phyloP scores from a whole-genome alignment of 2,329 filamentous ascomycete species.

The Colletotrichum eleusines region DNA sequence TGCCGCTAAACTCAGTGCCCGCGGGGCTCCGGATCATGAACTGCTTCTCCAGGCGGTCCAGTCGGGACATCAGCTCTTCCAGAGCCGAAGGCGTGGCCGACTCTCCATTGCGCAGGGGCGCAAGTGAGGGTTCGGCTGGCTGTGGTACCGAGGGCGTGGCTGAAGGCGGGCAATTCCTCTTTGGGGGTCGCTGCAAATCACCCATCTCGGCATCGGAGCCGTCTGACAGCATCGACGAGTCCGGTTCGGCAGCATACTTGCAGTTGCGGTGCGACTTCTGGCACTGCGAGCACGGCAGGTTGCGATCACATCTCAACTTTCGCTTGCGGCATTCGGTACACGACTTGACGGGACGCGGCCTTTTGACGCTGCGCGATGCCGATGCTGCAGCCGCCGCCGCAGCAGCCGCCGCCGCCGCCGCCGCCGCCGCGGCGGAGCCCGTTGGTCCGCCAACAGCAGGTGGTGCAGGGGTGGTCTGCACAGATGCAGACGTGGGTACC shows the following conservation, averaged over 20 bases:
- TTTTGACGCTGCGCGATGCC: constrained; percentile 60
- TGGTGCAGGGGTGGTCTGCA: constrained; percentile 17
- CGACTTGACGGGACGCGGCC: constrained; percentile 67
- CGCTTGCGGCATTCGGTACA: constrained; percentile 69
- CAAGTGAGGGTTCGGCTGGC: constrained; percentile 18
- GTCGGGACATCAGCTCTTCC: constrained; percentile 62
- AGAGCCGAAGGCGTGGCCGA: constrained; percentile 51
- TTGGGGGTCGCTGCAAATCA: constrained; percentile 52
- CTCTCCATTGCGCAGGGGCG: constrained; percentile 48
- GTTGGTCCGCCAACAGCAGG: constrained; percentile 20
- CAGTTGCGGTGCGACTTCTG: constrained; percentile 67
- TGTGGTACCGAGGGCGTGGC: constrained; percentile 22
- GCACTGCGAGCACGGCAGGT: constrained; percentile 69
- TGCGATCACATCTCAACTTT: constrained; percentile 68
- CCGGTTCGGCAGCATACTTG: constrained; percentile 64
- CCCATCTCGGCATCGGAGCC: constrained; percentile 58
- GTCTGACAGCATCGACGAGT: constrained; percentile 61
- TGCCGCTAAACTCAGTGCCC: constrained; percentile 52
- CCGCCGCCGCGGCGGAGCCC: constrained; percentile 10
- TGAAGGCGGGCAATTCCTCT: constrained; percentile 52
- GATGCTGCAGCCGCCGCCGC: constrained; percentile 28
- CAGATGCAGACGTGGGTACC: constrained; percentile 20
- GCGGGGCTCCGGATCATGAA: constrained; percentile 58
- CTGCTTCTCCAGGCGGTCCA: constrained; percentile 67
- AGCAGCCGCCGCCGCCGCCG: constrained; percentile 9